Base-by-base conservation (phyloP, 192 early-diverging fungal species). In the Rhizophagus clarus region DNA sequence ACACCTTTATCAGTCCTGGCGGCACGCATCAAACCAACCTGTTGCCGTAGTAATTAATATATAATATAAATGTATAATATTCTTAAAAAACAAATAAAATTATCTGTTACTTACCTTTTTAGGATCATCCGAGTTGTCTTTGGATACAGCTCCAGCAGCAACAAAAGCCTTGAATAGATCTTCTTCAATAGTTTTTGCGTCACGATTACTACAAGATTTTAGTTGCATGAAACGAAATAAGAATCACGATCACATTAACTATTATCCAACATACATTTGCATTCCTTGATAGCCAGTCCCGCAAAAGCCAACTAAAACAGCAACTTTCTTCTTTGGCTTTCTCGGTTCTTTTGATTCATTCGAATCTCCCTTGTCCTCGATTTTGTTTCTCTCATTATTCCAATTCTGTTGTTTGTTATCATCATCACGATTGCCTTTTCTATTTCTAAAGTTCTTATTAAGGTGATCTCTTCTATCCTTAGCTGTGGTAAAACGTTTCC, bases 1-100 rank as follows among this genome's bases (percentile, higher is more conserved):
- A 99, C 98, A 34, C 98, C 98, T 84, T 99, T 99, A 82, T 99
- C 98, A 1, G 98, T 99, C 42, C 98, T 90, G 12, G 98, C 98
- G 11, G 96, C 92, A 74, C 98, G 88, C 88, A 92, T 92, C 79
- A 98, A 92, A 69, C 91, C 85, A 73, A 96, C 90, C 93, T 95
- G 70, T 22, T 45, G 32, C 51, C 42, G 15, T 10, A 20, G 4
- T 60, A 51, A 26, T 4, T 60, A 51, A 26, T 4, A 11, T 24
- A 17, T 17, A 61, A 69, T 7, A 10, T 40, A 11, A 66, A 31
- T 9, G 24, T 4, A 63, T 28, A 72, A 51, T 10, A 37, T 51
- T n/a, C 15, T 31, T 20, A 45, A 61, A 22, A 79, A 40, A 32
- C 3, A 22, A 22, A 32, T 9, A 22, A 22, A 56, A 51, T 42